Base-by-base conservation (phyloP, 2,329 filamentous ascomycete species). In the Botrytis byssoidea region DNA sequence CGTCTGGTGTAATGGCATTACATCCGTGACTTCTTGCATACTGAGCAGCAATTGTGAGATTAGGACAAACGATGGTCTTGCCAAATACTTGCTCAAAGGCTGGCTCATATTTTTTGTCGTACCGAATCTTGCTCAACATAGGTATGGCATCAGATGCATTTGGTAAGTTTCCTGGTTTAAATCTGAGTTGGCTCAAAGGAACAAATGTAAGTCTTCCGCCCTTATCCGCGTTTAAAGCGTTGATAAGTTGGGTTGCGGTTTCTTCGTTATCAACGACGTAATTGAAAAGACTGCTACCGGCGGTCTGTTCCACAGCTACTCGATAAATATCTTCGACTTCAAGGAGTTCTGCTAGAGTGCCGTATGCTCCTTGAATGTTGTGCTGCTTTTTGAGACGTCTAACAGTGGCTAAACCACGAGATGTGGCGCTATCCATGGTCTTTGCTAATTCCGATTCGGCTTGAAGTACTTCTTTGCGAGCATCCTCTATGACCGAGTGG, bases 31-130 rank as follows among this genome's bases (percentile, higher is more conserved):
- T 97, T 79, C 95, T 90, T 35, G 96, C 93, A 81, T 98, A 98
- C 80, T 98, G 94, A 20, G 92, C 90, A 66, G 95, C 96, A 74
- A 97, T 89, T 67, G 93, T 89, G 75, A 99, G 85, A 77, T 94
- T 97, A 4, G 95, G 95, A 78, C 96, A 98, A 73, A 99, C 92
- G 70, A 99, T 94, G 0, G 94, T 96, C 82, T 94, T 97, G 65
- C 95, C 96, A 83, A 99, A 99, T 0, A 99, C 94, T 81, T 98
- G 95, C 80, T 93, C 91, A 82, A 99, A 96, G 0, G 96, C 96
- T 78, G 90, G 92, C 74, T 97, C 93, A 78, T 91, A 98, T 75
- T 85, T 86, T 2, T 87, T 80, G 70, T 98, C 92, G 80, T 91
- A 99, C 67, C 89, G 88, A 74, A 98, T 88, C 83, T 97, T 97